Base-by-base conservation (phyloP, 352 stramenopile species). In the Globisporangium paddicum region DNA sequence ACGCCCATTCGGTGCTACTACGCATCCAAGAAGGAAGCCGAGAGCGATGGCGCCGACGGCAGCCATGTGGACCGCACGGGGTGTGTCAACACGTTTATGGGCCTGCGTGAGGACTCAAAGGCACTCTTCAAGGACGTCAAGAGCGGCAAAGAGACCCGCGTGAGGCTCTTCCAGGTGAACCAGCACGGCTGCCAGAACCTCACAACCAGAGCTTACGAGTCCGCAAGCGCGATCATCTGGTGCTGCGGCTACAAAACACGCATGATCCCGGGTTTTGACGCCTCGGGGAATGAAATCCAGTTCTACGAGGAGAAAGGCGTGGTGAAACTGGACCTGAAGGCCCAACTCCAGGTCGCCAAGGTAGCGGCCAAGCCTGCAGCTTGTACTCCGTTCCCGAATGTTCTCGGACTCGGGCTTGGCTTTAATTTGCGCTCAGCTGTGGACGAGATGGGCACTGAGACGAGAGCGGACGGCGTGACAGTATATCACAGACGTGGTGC, bases 401-500 rank as follows among this genome's bases (percentile, higher is more conserved):
- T 96, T 9, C 69, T 89, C 23, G 87, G 87, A 13, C 66, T 91
- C 18, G 88, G 87, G 21, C 56, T 95, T 13, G 87, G 86, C 5
- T 96, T 90, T 61, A 87, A 82, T 64, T 63, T 96, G 19, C 76
- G 75, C 42, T 82, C 84, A 42, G 63, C 73, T 11, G 69, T 95
- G 14, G 86, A 95, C 53, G 82, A 91, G 73, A 93, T 91, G 85
- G 82, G 69, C 21, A 73, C 25, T 4, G 76, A 84, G 62, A 95
- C 79, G 35, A 71, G 82, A 40, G 84, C 86, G 2, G 86, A 96
- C 45, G 86, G 86, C 7, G 79, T 95, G 25, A 92, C 87, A 0
- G 83, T 96, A n/a, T 96, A 96, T 59, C 82, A 90, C 48, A 78
- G 82, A 25, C 80, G 80, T n/a, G 82, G 84, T 11, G 84, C 82